A percentile compares a stretch with the other conserved stretches of the same genome.
phyloP scores from a whole-genome alignment of 2,329 filamentous ascomycete species.

The Cadophora gregata region DNA sequence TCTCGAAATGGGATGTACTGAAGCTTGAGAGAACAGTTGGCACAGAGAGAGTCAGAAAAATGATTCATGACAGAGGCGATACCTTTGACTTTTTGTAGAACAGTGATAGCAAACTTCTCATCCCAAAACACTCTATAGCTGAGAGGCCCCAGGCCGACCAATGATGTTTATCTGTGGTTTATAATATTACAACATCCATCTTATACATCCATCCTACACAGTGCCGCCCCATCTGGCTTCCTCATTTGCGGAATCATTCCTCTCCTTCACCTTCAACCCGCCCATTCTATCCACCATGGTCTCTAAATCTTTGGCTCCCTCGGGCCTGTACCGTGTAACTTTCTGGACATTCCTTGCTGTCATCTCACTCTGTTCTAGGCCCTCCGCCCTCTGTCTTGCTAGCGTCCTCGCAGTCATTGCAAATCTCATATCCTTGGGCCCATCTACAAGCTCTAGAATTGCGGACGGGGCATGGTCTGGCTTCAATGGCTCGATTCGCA shows the following conservation, averaged over 20 bases:
- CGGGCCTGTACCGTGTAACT: conserved; percentile 75
- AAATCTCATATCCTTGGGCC: conserved; percentile 91
- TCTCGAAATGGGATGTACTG: conserved; percentile 88
- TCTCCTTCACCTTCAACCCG: conserved; percentile 44
- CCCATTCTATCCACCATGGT: conserved; percentile 58
- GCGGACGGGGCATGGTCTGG: conserved; percentile 87
- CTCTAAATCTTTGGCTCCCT: conserved; percentile 73
- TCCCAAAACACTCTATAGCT: conserved; percentile 21
- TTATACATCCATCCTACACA: conserved; percentile 18
- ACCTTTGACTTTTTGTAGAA: conserved; percentile 90
- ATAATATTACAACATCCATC: conserved; percentile 21
- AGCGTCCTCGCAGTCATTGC: conserved; percentile 89
- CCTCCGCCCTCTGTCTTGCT: conserved; percentile 64
- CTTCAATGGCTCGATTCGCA: conserved; percentile 88
- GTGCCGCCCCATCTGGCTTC: conserved; percentile 32
- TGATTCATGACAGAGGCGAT: conserved; percentile 84
- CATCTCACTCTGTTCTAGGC: conserved; percentile 68
- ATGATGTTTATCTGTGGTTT: conserved; percentile 22
- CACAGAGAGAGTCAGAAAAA: conserved; percentile 77
- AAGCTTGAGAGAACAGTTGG: conserved; percentile 90
- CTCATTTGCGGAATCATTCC: conserved; percentile 38
- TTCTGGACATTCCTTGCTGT: conserved; percentile 83
- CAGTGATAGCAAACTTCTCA: conserved; percentile 11
- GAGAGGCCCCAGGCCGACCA: conserved; percentile 30
- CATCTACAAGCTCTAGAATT: conserved; percentile 94